Conservation (phyloP, 371 early-diverging fungal species). For the Funneliformis caledonium region DNA sequence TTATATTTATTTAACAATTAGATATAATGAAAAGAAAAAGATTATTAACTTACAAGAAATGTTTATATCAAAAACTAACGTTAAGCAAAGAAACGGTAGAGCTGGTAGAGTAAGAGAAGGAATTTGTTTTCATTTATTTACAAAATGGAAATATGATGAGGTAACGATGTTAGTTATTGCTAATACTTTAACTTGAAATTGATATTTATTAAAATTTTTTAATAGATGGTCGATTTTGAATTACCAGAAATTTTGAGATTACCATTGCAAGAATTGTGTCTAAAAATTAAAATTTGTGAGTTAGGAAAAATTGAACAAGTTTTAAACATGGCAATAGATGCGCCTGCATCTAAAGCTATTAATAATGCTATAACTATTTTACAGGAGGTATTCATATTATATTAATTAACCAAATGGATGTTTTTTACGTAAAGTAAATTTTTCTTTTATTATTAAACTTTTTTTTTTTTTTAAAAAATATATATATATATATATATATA, state of each 20-base stretch:
- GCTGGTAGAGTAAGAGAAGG: slow-evolving; percentile 92
- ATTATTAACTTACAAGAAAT: slow-evolving; percentile 73
- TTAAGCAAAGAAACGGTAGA: slow-evolving; percentile 88
- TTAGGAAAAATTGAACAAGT: slow-evolving; percentile 63
- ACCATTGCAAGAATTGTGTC: slow-evolving; percentile 75
- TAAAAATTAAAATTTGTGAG: slow-evolving; percentile 70
- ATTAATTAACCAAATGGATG: neutral
- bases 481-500: neutral
- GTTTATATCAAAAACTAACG: slow-evolving; percentile 82
- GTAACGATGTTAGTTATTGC: slow-evolving; percentile 44
- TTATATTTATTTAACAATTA: slow-evolving; percentile 24
- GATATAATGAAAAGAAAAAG: slow-evolving; percentile 68
- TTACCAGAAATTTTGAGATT: slow-evolving; percentile 76
- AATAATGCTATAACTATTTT: slow-evolving; percentile 65
- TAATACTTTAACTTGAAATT: neutral
- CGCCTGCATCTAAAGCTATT: slow-evolving; percentile 75
- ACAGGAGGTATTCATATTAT: slow-evolving; percentile 53
- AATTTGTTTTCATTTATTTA: slow-evolving; percentile 75
- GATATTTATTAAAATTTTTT: neutral
- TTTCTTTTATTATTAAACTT: neutral
- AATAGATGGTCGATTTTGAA: slow-evolving; percentile 66
- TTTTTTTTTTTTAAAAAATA: neutral
- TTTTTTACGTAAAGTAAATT: neutral
- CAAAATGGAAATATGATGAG: slow-evolving; percentile 56
- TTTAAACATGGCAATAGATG: slow-evolving; percentile 72